A percentile compares a stretch with the other conserved stretches of the same genome.
These are phyloP conservation scores for Ogataea trehalophila DNA, from an alignment of 805 yeast species.

Conservation along the genomic window DNA sequence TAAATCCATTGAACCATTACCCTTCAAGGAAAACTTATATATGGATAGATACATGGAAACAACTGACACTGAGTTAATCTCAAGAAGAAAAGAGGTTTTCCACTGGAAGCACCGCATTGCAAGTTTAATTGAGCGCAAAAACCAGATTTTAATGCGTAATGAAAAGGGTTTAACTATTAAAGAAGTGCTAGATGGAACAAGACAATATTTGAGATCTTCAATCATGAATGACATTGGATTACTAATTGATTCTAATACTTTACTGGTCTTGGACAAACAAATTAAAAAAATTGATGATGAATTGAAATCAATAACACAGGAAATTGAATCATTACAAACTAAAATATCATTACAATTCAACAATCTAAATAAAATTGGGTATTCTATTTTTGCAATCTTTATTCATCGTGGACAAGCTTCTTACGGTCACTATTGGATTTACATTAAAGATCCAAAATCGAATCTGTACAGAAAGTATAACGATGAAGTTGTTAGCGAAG, in stretches of 20 bases:
- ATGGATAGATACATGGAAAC: slow-evolving; percentile 86
- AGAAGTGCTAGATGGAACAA: slow-evolving; percentile 53
- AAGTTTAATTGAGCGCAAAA: slow-evolving; percentile 39
- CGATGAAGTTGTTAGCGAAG: slow-evolving; percentile 92
- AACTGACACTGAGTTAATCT: slow-evolving; percentile 47
- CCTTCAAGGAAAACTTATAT: slow-evolving; percentile 70
- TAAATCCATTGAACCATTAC: slow-evolving; percentile 77
- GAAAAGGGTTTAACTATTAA: slow-evolving; percentile 45
- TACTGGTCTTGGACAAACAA: slow-evolving; percentile 43
- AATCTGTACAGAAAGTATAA: slow-evolving; percentile 82
- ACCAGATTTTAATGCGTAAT: slow-evolving; percentile 39
- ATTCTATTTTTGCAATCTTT: slow-evolving; percentile 84
- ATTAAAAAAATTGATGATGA: slow-evolving; percentile 44
- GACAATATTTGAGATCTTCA: slow-evolving; percentile 47
- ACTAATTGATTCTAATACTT: slow-evolving; percentile 40
- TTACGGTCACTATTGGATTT: slow-evolving; percentile 97
- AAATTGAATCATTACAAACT: slow-evolving; percentile 40
- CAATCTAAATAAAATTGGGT: slow-evolving; percentile 59
- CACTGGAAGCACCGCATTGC: slow-evolving; percentile 57
- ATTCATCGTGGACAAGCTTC: slow-evolving; percentile 95
- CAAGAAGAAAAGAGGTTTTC: slow-evolving; percentile 51
- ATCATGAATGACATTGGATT: slow-evolving; percentile 32
- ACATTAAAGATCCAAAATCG: slow-evolving; percentile 70
- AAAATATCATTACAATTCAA: slow-evolving; percentile 58
- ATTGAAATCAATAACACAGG: slow-evolving; percentile 32